Base-by-base conservation (phyloP, 2,329 filamentous ascomycete species). In the Leptographium wingfieldii region DNA sequence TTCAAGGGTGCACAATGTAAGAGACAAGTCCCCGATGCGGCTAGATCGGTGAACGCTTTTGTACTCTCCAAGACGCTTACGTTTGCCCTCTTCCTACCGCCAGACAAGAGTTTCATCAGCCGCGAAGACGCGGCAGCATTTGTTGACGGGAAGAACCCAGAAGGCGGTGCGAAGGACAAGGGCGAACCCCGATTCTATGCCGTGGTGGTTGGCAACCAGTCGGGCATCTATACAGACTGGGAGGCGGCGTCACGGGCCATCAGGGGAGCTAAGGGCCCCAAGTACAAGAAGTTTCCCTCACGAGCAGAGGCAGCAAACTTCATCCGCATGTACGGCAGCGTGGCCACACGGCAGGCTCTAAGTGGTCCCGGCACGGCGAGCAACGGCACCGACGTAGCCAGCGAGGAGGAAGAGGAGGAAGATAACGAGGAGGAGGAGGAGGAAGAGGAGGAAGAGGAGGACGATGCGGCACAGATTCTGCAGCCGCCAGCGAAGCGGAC, bases 61-160 rank as follows among this genome's bases (percentile, higher is more conserved):
- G 49, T 57, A 14, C 7, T 25, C 22, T 25, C 43, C 25, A 40
- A 48, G 40, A 27, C 64, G 31, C 40, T 46, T 43, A 40, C 43
- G 55, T 53, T 25, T 31, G 43, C 33, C 27, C 40, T 11, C 35
- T 40, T 14, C 12, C 14, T 40, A 3, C 14, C 38, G 38, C 38
- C 38, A 53, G 58, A 56, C 76, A 92, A 94, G 74, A 90, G 87
- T 1, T 96, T 96, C 69, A 74, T 78, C 11, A 83, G 80, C 0
- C 76, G 80, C 61, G 80, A 85, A 63, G 90, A 96, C 62, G 92
- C 92, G n/a, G 81, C 88, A 67, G 83, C 82, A 2, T 96, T 89
- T 69, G 77, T 90, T 31, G 82, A 80, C 1, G 88, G 88, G 55
- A 80, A 79, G 65, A 78, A 80, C 60, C 71, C 71, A 3, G 65